Evolutionary conservation across 768 basidiomycete species (phyloP), one percentile per base, ranked within the genome.

Genomic region (Amanita thiersii): DNA sequence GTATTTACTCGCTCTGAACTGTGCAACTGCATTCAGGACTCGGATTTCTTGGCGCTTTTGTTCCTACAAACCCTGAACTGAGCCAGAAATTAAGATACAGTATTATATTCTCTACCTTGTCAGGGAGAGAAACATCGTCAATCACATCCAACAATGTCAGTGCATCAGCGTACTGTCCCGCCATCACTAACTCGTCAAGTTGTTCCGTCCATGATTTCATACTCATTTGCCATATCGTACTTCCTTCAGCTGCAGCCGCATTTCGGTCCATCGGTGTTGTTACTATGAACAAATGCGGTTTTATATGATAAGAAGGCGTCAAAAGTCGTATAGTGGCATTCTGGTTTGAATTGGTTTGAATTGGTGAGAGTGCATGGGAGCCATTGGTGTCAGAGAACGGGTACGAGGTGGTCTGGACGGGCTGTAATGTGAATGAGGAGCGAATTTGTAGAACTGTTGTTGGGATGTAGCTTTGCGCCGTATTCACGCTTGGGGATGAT

Each of bases 201-300:
- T 94, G 88, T 15, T 80, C 75, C 4, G 75, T 70, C 82, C 90
- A 86, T 0, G 81, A 63, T 48, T 70, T 75, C 72, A 91, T 81
- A 5, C 53, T 48, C 37, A 93, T 65, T 21, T 69, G 66, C 90
- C 90, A 94, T 47, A 97, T 67, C 1, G 76, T 72, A 46, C 79
- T 84, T 2, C 91, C 90, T 50, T 91, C 82, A 1, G 70, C 59
- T 4, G 76, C 57, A 2, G 81, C 76, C 1, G 75, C 63, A 2
- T 73, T 61, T 45, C 79, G 78, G 48, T 94, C 92, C 2, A 68
- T 73, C 0, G 90, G 88, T 0, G 86, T 86, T 2, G 81, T 79
- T 3, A 86, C 56, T 24, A 86, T 59, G 49, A 76, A 86, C 0
- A 79, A 52, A 2, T 72, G 75, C 0, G 79, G 69, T 48, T 76